These are phyloP conservation scores for Thalassiosira ordinaria DNA, from an alignment of 352 stramenopile species.

Conservation along the genomic window DNA sequence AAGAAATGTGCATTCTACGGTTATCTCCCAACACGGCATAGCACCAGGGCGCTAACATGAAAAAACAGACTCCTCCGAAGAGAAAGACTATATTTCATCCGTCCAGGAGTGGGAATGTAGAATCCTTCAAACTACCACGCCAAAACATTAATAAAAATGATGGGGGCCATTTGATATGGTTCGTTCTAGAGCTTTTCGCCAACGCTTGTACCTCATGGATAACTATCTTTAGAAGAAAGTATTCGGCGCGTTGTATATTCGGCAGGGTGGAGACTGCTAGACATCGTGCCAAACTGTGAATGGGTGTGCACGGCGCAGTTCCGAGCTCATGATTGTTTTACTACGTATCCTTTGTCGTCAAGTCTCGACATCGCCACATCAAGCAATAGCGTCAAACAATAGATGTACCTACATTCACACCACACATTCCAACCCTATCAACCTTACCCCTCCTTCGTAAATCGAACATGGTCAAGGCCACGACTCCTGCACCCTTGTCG, in stretches of 20 bases:
- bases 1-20: constrained; percentile 52
- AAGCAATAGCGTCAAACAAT: too few relatives aligned
- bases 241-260: constrained; percentile 22
- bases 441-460: constrained; percentile 86
- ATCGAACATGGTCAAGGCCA: constrained; percentile 91
- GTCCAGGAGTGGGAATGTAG: constrained; percentile 64
- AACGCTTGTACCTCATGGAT: constrained; percentile 27
- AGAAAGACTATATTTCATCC: too few relatives aligned
- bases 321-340: constrained; percentile 33
- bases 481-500: constrained; percentile 89
- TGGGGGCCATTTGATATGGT: neutral
- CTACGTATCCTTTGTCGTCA: too few relatives aligned
- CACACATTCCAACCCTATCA: constrained; percentile 87
- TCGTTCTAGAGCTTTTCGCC: constrained; percentile 25
- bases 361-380: too few relatives aligned
- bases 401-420: constrained; percentile 86
- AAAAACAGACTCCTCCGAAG: too few relatives aligned
- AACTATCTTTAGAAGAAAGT: neutral
- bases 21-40: constrained; percentile 62
- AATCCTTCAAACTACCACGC: constrained; percentile 42
- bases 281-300: constrained; percentile 58
- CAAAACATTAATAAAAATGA: constrained; percentile 21
- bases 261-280: constrained; percentile 22
- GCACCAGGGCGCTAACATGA: constrained; percentile 41
- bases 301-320: constrained; percentile 54